Evolutionary conservation across 176 grass and related monocot species (phyloP).

Genomic region (Aegilops umbellulata): DNA sequence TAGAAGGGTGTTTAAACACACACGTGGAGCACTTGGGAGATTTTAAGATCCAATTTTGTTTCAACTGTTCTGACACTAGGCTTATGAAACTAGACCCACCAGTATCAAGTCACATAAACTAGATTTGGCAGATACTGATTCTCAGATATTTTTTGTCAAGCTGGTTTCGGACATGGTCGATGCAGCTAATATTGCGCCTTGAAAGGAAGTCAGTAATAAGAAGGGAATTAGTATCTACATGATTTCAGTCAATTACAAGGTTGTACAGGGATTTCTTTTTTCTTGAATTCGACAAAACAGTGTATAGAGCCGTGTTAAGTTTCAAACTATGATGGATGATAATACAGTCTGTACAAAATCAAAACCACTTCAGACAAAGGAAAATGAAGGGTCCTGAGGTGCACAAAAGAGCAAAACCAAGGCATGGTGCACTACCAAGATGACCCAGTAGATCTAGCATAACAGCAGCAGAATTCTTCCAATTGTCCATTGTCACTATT

Average conservation of each 20-base stretch:
- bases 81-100: constrained; percentile 6
- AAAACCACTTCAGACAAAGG: constrained; percentile 23
- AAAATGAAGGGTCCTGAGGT: constrained; percentile 14
- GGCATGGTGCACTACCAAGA: constrained; percentile 9
- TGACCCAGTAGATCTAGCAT: constrained; percentile 31
- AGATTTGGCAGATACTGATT: neutral
- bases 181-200: neutral
- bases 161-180: neutral
- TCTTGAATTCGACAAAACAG: constrained; percentile 26
- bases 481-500: neutral
- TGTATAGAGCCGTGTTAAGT: constrained; percentile 10
- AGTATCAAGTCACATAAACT: neutral
- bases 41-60: constrained; percentile 11
- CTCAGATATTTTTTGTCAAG: neutral
- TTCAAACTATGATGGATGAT: constrained; percentile 34
- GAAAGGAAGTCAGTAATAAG: neutral
- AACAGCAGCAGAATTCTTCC: constrained; percentile 29
- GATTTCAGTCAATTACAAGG: constrained; percentile 14
- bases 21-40: neutral
- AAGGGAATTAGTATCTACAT: constrained; percentile 14
- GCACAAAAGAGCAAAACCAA: constrained; percentile 33
- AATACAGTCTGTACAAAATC: constrained; percentile 49
- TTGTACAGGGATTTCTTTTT: constrained; percentile 9
- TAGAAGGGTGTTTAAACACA: constrained; percentile 6
- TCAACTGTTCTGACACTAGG: neutral